Evolutionary conservation across 2,329 filamentous ascomycete species (phyloP).

Genomic region (Exophiala oligosperma): DNA sequence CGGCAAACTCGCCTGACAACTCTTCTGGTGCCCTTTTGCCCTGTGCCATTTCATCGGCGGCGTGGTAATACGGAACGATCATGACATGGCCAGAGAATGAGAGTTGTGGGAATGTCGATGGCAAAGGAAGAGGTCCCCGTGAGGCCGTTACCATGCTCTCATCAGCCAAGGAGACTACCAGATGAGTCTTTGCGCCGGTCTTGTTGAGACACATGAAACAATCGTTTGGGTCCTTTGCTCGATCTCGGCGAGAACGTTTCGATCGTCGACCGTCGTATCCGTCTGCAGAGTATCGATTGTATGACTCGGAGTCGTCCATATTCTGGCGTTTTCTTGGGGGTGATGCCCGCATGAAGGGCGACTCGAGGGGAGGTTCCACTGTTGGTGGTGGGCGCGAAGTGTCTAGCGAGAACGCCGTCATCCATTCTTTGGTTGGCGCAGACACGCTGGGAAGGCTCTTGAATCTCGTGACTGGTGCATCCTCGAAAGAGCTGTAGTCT

Average conservation of each 20-base stretch:
- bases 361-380: conserved; percentile 67
- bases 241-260: conserved; percentile 43
- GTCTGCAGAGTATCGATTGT: conserved; percentile 29
- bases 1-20: conserved; percentile 62
- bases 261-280: conserved; percentile 46
- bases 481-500: conserved; percentile 51
- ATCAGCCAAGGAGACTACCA: conserved; percentile 85
- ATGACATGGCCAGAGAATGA: conserved; percentile 82
- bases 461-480: conserved; percentile 74
- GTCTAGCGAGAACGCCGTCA: conserved; percentile 67
- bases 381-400: conserved; percentile 59
- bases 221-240: conserved; percentile 62
- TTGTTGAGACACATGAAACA: conserved; percentile 98
- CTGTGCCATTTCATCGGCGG: conserved; percentile 55
- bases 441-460: conserved; percentile 81
- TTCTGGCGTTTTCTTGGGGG: conserved; percentile 56
- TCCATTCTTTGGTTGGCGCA: conserved; percentile 69
- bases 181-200: conserved; percentile 76
- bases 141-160: conserved; percentile 87
- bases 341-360: conserved; percentile 60
- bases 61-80: conserved; percentile 84
- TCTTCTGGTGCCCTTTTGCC: conserved; percentile 62
- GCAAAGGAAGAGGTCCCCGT: conserved; percentile 80
- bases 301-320: conserved; percentile 37
- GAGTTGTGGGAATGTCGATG: conserved; percentile 69